phyloP scores from a whole-genome alignment of 1,139 yeast species.

The Candida buenavistaensis region DNA sequence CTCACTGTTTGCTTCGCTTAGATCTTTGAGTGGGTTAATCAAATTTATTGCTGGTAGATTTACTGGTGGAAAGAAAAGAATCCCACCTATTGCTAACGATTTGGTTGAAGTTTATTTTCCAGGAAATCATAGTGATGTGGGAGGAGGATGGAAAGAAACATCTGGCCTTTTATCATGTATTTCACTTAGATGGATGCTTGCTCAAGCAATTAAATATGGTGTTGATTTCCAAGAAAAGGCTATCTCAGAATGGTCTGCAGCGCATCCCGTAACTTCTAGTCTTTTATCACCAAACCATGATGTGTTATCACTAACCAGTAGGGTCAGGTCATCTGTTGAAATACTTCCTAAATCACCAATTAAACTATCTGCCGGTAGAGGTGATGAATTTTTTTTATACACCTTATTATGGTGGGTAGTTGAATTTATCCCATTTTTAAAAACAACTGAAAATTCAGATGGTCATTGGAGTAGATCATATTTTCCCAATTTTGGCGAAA shows the following conservation, averaged over 20 bases:
- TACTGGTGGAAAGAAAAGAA: slow-evolving; percentile 5
- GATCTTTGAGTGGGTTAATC: slow-evolving; percentile 8
- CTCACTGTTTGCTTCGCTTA: slow-evolving; percentile 6
- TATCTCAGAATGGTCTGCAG: slow-evolving; percentile 36
- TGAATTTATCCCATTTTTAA: slow-evolving; percentile 59
- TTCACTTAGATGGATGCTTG: slow-evolving; percentile 59
- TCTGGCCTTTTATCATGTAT: slow-evolving; percentile 31
- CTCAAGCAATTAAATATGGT: slow-evolving; percentile 52
- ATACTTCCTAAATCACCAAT: slow-evolving; percentile 15
- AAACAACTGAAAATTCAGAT: slow-evolving; percentile 42
- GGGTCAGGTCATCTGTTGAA: neutral
- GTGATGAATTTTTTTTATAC: slow-evolving; percentile 17
- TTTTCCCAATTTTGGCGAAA: slow-evolving; percentile 55
- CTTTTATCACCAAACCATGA: slow-evolving; percentile 52
- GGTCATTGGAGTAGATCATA: slow-evolving; percentile 51
- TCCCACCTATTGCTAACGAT: slow-evolving; percentile 6
- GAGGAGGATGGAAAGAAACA: slow-evolving; percentile 60
- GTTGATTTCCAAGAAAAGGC: slow-evolving; percentile 42
- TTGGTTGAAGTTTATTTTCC: slow-evolving; percentile 58
- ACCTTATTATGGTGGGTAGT: slow-evolving; percentile 56
- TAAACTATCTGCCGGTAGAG: slow-evolving; percentile 35
- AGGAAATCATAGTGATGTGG: slow-evolving; percentile 66
- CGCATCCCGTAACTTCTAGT: slow-evolving; percentile 37
- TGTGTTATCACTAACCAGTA: slow-evolving; percentile 23
- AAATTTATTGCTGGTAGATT: slow-evolving; percentile 9